Conservation (phyloP, 1,284 basidiomycete genomes). For the Fomitiporia mediterranea region DNA sequence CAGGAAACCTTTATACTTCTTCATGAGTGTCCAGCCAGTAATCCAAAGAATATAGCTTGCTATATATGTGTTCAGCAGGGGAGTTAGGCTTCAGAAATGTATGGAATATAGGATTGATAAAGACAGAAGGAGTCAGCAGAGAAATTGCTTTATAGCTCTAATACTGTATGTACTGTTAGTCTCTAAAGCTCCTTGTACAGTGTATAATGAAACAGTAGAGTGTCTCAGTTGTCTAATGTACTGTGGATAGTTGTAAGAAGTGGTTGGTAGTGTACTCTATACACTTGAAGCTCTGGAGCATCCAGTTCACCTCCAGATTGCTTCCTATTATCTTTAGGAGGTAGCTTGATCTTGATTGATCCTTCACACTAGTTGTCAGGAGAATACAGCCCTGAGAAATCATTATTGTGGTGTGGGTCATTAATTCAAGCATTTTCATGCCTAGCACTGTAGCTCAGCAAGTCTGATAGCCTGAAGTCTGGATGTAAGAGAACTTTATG, state of each 20-base stretch:
- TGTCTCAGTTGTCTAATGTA: not conserved
- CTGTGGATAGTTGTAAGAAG: too few relatives aligned
- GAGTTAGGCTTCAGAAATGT: not conserved
- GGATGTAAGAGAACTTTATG: constrained; percentile 30
- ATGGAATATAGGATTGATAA: constrained; percentile 17
- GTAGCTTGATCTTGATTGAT: not conserved
- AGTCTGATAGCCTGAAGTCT: not conserved
- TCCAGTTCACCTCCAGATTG: not conserved
- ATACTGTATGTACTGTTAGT: too few relatives aligned
- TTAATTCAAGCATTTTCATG: not conserved
- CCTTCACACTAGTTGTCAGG: not conserved
- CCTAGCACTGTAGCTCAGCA: not conserved
- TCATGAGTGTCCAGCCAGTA: constrained; percentile 20
- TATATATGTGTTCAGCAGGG: constrained; percentile 13
- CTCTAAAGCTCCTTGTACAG: too few relatives aligned
- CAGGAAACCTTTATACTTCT: not conserved
- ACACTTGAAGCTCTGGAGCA: not conserved
- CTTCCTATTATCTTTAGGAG: not conserved
- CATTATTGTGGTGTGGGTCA: not conserved
- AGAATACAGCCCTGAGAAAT: not conserved
- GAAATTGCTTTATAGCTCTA: too few relatives aligned
- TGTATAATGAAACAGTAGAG: constrained; percentile 11
- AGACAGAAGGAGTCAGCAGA: too few relatives aligned
- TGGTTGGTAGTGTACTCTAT: not conserved
- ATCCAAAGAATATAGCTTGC: constrained; percentile 22